Base-by-base conservation (phyloP, 306 rosid genomes). In the Begonia fuchsioides region DNA sequence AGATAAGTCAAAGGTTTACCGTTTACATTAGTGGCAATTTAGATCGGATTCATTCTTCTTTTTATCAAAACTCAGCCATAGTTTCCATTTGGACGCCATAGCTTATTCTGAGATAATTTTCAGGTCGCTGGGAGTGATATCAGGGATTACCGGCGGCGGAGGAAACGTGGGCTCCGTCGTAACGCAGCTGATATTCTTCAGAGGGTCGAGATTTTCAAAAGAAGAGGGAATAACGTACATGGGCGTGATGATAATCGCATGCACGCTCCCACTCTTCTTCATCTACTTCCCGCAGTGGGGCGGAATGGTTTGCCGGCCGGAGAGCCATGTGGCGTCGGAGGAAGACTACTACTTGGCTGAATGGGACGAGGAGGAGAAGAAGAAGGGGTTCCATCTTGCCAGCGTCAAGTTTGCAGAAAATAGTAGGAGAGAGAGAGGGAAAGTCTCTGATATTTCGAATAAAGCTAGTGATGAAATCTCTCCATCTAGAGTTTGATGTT, bases 141-240 rank as follows among this genome's bases (percentile, higher is more conserved):
- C 90, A 6, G 96, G 96, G 13, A 83, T 88, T 95, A 70, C 95
- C 38, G 96, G 97, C 44, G 97, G 90, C 1, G 97, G 97, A 13
- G 97, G 97, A 26, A 88, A 81, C 62, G 80, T 76, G 16, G 96
- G 96, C 2, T 92, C 90, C 17, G 88, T 83, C 8, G 6, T 88
- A 44, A 84, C 96, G 3, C 93, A 88, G 14, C 12, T 81, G 13
- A 72, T 88, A 43, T 88, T 88, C 80, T 81, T 88, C 72, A 73
- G 64, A 70, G 97, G 95, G 53, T 76, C 93, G 0, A 74, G 1
- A 35, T 84, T 73, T 45, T 67, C 90, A 13, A 84, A 81, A 66
- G 80, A 88, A 38, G 76, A 56, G 18, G 95, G 97, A 15, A 84
- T 88, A 38, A 83, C 76, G 15, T 75, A 80, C 14, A 84, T 84